A percentile compares a stretch with the other conserved stretches of the same genome.
Evolutionary conservation across 2,329 filamentous ascomycete species (phyloP).

Genomic region (Alternaria viburni): DNA sequence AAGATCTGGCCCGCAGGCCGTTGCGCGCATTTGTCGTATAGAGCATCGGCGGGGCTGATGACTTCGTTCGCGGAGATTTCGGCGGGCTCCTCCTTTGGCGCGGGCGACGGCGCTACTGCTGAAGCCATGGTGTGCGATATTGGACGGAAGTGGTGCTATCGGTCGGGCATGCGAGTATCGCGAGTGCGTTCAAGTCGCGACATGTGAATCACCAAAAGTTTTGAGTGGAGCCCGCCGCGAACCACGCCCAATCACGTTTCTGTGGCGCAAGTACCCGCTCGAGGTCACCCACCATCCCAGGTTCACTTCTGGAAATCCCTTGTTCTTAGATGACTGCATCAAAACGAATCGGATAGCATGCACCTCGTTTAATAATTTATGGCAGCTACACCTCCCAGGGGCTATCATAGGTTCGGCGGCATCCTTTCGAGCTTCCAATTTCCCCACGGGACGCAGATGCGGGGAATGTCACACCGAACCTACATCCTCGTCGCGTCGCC

Average conservation of each 20-base stretch:
- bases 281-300: not conserved
- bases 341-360: not conserved
- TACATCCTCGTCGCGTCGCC: not conserved
- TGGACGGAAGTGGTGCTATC: conserved; percentile 16
- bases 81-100: conserved; percentile 26
- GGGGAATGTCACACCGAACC: conserved; percentile 2
- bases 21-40: conserved; percentile 49
- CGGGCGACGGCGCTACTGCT: conserved; percentile 20
- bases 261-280: not conserved
- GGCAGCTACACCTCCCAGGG: not conserved
- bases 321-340: not conserved
- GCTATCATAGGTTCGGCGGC: not conserved
- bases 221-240: conserved; percentile 6
- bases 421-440: not conserved
- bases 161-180: conserved; percentile 27
- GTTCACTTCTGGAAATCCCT: not conserved
- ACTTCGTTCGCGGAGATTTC: conserved; percentile 14
- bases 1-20: conserved; percentile 45
- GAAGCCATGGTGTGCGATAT: conserved; percentile 30
- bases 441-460: not conserved
- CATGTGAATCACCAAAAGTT: conserved; percentile 8
- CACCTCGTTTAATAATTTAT: not conserved
- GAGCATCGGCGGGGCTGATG: conserved; percentile 35
- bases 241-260: not conserved
- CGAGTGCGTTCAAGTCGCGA: conserved; percentile 11